Base-by-base conservation (phyloP, 208 protist genomes). In the Naegleria fowleri region DNA sequence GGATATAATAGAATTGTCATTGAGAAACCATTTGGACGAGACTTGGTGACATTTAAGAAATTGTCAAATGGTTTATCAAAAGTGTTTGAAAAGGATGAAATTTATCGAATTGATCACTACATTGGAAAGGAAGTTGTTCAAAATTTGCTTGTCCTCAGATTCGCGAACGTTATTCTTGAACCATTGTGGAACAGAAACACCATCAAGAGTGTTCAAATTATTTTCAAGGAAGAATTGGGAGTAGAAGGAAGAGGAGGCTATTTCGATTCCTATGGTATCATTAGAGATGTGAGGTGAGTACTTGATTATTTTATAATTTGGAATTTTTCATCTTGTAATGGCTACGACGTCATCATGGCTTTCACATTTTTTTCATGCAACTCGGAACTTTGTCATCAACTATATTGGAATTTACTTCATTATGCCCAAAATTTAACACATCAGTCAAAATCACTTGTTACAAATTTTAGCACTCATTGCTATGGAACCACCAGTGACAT, bases 21-120 rank as follows among this genome's bases (percentile, higher is more conserved):
- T 88, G 97, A 98, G 91, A 98, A 98, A 92, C 97, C 97, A 0
- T 98, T 98, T 90, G 97, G 97, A 41, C 92, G 91, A 59, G 96
- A 98, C 91, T 95, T 95, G 29, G 93, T 97, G 83, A 95, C 92
- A 38, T 97, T 96, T 51, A 90, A 93, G 3, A 79, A 96, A 92
- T 94, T 98, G n/a, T 96, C 95, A 25, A 76, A 92, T 41, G 92
- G 92, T 15, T 91, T 98, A n/a, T 93, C 94, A 88, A 91, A 93
- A 11, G 93, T 96, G 90, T 97, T 98, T 79, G 90, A 96, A 39
- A 96, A 98, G 91, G 91, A 94, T 9, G 95, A 98, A 92, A 93
- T 98, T 41, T 98, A 96, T 93, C 94, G 97, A 33, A 98, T 98
- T 58, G 97, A 98, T 91, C 97, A 98, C 93, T 98, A 98, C 92